Conservation (phyloP, 2,329 filamentous ascomycete species). For the Tolypocladium inflatum region DNA sequence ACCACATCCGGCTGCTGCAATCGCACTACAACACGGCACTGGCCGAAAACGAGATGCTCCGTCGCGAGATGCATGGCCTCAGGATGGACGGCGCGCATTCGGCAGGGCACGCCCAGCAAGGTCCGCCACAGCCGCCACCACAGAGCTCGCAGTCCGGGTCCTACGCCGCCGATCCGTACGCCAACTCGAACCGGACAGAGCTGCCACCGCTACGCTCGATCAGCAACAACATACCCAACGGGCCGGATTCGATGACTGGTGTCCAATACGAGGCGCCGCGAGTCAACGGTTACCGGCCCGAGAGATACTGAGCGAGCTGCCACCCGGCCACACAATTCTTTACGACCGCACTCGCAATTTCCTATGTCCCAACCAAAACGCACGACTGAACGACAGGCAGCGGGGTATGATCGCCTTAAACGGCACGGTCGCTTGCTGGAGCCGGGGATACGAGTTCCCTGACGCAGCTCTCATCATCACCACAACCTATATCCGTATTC, state of each 20-base stretch:
- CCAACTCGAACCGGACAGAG: constrained; percentile 31
- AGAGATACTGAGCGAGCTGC: constrained; percentile 19
- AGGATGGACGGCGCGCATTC: constrained; percentile 37
- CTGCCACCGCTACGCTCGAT: constrained; percentile 48
- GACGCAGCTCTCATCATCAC: background rate
- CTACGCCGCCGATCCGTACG: constrained; percentile 21
- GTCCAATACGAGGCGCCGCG: constrained; percentile 50
- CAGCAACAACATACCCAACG: constrained; percentile 29
- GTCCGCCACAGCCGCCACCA: constrained; percentile 11
- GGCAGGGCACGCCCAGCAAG: constrained; percentile 33
- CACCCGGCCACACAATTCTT: background rate
- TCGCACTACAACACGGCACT: constrained; percentile 31
- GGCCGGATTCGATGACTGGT: constrained; percentile 55
- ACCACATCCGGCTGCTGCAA: constrained; percentile 36
- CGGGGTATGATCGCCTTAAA: background rate
- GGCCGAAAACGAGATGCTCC: constrained; percentile 36
- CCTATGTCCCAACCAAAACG: constrained; percentile 2
- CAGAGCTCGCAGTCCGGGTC: constrained; percentile 4
- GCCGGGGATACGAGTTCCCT: no score
- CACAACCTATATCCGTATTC: background rate
- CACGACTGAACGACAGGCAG: constrained; percentile 10
- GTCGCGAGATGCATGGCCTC: constrained; percentile 37
- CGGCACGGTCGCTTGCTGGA: background rate
- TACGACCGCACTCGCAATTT: background rate
- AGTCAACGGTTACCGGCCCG: constrained; percentile 36